Evolutionary conservation across 805 yeast genomes (phyloP).

Genomic region (Novakomyces olei): DNA sequence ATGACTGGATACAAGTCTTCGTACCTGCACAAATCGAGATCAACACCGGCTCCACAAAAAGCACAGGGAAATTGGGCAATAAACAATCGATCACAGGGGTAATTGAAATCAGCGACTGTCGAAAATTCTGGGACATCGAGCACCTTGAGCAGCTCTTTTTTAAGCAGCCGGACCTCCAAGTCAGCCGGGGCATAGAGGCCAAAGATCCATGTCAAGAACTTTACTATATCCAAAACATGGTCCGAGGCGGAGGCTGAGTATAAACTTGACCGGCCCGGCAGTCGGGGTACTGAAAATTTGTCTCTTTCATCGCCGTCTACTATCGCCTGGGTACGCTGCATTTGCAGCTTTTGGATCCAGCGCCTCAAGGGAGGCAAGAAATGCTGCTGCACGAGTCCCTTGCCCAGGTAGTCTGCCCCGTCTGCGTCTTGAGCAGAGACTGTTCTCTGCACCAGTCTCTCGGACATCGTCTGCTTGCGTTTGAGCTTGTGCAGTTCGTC

Average conservation of each 20-base stretch:
- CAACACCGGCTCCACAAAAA: conserved; percentile 50
- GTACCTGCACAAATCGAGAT: conserved; percentile 64
- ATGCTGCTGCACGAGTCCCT: conserved; percentile 13
- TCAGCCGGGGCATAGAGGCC: conserved; percentile 39
- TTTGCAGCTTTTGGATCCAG: conserved; percentile 41
- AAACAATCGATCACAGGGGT: conserved; percentile 51
- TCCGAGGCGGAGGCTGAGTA: conserved; percentile 32
- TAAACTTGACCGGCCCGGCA: conserved; percentile 74
- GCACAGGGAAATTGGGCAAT: conserved; percentile 55
- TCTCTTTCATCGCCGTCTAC: conserved; percentile 37
- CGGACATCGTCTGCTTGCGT: conserved; percentile 13
- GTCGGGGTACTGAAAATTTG: conserved; percentile 50
- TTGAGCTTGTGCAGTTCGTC: conserved; percentile 44
- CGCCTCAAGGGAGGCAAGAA: conserved; percentile 43
- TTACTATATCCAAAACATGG: conserved; percentile 64
- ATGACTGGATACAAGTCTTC: conserved; percentile 18
- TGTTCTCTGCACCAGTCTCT: conserved; percentile 6
- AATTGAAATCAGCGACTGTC: conserved; percentile 42
- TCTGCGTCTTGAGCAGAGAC: conserved; percentile 17
- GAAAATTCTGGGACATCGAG: conserved; percentile 75
- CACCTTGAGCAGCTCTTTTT: conserved; percentile 48
- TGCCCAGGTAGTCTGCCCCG: conserved; percentile 8
- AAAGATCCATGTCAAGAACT: conserved; percentile 50
- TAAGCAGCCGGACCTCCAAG: conserved; percentile 49
- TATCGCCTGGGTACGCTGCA: conserved; percentile 51